Evolutionary conservation across 768 basidiomycete species (phyloP).

Genomic region (Paxillus involutus): DNA sequence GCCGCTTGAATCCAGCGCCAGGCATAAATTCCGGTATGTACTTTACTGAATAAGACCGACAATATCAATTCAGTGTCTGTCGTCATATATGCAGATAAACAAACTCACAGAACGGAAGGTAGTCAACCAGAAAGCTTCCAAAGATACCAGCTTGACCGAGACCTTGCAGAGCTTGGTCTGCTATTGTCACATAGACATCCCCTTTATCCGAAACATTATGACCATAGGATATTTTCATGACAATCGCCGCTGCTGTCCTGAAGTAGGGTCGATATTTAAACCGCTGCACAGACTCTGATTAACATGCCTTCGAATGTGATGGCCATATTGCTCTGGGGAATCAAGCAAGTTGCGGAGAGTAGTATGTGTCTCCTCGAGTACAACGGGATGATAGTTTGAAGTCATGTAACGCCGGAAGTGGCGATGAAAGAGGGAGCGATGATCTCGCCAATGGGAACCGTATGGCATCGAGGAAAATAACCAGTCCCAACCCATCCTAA

Average conservation of each 20-base stretch:
- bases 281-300: background rate
- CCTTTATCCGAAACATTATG: conserved; percentile 35
- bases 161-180: conserved; percentile 37
- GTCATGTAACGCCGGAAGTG: conserved; percentile 33
- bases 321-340: conserved; percentile 36
- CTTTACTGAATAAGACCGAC: conserved; percentile 30
- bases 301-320: conserved; percentile 36
- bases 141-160: conserved; percentile 40
- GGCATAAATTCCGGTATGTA: conserved; percentile 53
- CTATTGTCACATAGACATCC: conserved; percentile 41
- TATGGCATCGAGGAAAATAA: conserved; percentile 42
- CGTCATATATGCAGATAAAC: background rate
- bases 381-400: conserved; percentile 23
- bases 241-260: conserved; percentile 38
- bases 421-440: conserved; percentile 39
- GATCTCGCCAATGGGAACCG: conserved; percentile 36
- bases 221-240: conserved; percentile 44
- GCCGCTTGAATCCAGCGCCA: conserved; percentile 46
- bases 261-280: background rate
- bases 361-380: conserved; percentile 37
- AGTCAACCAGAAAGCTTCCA: conserved; percentile 45
- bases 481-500: conserved; percentile 50
- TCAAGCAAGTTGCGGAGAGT: conserved; percentile 38
- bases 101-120: conserved; percentile 30
- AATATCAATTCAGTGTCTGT: background rate